phyloP scores from a whole-genome alignment of 2,329 filamentous ascomycete genomes.

The Fusarium fracticaudum region DNA sequence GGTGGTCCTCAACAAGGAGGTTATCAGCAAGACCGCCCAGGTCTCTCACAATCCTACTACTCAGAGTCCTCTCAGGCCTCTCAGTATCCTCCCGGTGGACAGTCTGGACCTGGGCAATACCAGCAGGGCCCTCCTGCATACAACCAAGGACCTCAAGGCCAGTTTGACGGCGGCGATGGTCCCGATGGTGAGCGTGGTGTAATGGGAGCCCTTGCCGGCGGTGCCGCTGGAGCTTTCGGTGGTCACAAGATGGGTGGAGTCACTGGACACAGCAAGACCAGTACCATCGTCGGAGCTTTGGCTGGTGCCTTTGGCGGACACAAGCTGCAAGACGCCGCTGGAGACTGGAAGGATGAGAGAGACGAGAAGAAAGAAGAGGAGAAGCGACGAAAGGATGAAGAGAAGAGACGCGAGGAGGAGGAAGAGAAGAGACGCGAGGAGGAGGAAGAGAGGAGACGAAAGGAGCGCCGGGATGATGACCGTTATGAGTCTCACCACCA shows the following conservation, averaged over 20 bases:
- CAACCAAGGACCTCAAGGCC: constrained; percentile 1
- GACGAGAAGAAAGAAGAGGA: constrained; percentile 48
- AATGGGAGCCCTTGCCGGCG: constrained; percentile 53
- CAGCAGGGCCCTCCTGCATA: constrained; percentile 1
- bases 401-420: constrained; percentile 37
- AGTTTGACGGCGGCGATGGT: constrained; percentile 23
- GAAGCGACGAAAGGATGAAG: constrained; percentile 43
- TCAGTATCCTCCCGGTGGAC: constrained; percentile 8
- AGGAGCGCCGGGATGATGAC: constrained; percentile 18
- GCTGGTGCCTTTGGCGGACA: constrained; percentile 54
- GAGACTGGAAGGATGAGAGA: constrained; percentile 52
- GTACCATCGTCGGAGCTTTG: constrained; percentile 52
- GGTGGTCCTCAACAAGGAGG: not conserved
- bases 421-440: constrained; percentile 29
- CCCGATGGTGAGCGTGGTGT: constrained; percentile 54
- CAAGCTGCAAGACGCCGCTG: constrained; percentile 52
- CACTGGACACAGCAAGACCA: constrained; percentile 45
- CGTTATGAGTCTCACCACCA: constrained; percentile 1
- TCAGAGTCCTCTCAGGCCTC: constrained; percentile 1
- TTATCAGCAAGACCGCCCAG: constrained; percentile 15
- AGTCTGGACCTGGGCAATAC: not conserved
- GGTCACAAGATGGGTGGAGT: constrained; percentile 52
- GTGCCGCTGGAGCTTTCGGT: constrained; percentile 52
- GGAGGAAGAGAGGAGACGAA: constrained; percentile 40
- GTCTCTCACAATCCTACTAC: constrained; percentile 19